phyloP scores from a whole-genome alignment of 2,329 filamentous ascomycete species.

The Truncatella angustata region DNA sequence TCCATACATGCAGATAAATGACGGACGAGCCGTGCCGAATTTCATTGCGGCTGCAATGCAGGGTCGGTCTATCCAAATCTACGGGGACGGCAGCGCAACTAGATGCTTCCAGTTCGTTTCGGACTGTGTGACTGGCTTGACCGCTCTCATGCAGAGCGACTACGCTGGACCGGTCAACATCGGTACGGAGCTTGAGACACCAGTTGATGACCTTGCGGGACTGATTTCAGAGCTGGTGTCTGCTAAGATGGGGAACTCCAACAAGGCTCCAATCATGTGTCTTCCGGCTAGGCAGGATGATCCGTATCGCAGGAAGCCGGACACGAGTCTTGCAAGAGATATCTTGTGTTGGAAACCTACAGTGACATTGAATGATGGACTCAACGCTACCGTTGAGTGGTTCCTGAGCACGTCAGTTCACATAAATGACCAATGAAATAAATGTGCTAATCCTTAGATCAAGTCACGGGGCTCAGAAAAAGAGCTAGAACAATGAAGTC shows the following conservation, averaged over 20 bases:
- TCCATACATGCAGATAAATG: not conserved
- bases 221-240: not conserved
- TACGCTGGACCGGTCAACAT: not conserved
- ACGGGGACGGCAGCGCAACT: constrained; percentile 5
- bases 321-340: not conserved
- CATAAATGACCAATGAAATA: no score
- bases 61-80: not conserved
- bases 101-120: constrained; percentile 2
- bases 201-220: not conserved
- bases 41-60: constrained; percentile 6
- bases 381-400: not conserved
- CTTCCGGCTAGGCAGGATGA: constrained; percentile 4
- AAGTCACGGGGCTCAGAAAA: no score
- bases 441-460: no score
- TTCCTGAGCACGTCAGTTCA: no score
- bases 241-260: not conserved
- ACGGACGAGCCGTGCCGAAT: constrained; percentile 4
- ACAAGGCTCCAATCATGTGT: not conserved
- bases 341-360: not conserved
- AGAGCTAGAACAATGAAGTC: no score
- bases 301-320: constrained; percentile 3
- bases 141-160: not conserved
- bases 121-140: not conserved
- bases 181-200: not conserved
- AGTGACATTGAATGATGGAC: not conserved